A percentile compares a stretch with the other conserved stretches of the same genome.
Evolutionary conservation across 768 basidiomycete species (phyloP).

Genomic region (Krasilnikovozyma curviuscula): DNA sequence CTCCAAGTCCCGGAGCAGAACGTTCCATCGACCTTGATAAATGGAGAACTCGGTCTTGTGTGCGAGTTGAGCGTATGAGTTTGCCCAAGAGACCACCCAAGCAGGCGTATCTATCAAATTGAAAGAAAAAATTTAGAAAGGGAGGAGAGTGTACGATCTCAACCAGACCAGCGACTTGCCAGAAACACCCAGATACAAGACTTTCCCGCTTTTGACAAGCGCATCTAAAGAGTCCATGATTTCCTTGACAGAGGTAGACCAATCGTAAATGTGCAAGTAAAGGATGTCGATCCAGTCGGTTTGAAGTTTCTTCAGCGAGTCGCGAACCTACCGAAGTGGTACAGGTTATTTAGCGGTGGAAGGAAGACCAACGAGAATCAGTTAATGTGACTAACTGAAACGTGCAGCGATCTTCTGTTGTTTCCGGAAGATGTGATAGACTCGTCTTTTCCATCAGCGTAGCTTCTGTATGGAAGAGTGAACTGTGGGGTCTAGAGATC

Average conservation of each 20-base stretch:
- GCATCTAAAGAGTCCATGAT: conserved; percentile 14
- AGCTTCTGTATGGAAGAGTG: background rate
- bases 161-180: no score
- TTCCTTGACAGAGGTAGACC: conserved; percentile 14
- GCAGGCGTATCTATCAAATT: background rate
- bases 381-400: no score
- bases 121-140: conserved; percentile 6
- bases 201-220: conserved; percentile 14
- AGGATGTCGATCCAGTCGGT: conserved; percentile 18
- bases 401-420: no score
- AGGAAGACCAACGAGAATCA: no score
- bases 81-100: background rate
- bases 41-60: conserved; percentile 24
- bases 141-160: no score
- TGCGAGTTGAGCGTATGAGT: background rate
- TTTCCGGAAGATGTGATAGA: background rate
- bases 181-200: conserved; percentile 18
- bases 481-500: background rate
- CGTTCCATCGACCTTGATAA: conserved; percentile 28
- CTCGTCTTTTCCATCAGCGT: conserved; percentile 1
- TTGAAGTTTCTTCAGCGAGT: conserved; percentile 14
- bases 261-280: conserved; percentile 19
- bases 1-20: conserved; percentile 28
- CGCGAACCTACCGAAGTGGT: conserved; percentile 13
- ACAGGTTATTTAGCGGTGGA: no score